Conservation (phyloP, 2,329 filamentous ascomycete species). For the Neofusicoccum laricinum region DNA sequence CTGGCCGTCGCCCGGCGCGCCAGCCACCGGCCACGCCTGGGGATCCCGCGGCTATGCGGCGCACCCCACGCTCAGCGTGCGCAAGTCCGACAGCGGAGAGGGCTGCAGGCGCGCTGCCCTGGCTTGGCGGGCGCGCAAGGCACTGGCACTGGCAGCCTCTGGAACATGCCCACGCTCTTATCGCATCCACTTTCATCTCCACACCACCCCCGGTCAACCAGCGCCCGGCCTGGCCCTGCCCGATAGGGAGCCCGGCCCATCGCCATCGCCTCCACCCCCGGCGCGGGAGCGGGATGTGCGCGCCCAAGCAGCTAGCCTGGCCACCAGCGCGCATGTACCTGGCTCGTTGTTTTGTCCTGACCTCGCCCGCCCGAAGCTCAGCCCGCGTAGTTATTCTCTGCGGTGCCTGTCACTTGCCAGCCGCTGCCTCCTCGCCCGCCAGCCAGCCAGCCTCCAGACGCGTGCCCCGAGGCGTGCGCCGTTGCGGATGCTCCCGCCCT, state of each 20-base stretch:
- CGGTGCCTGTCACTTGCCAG: not conserved
- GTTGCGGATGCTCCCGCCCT: constrained; percentile 10
- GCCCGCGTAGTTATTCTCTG: not conserved
- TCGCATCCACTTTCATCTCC: constrained; percentile 9
- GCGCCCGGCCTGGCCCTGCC: constrained; percentile 5
- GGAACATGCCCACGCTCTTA: constrained; percentile 11
- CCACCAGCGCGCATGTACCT: not conserved
- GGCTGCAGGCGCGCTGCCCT: not conserved
- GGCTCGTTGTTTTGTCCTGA: not conserved
- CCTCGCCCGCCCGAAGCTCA: not conserved
- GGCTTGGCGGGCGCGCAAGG: not conserved
- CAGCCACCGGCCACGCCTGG: not conserved
- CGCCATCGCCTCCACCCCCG: constrained; percentile 9
- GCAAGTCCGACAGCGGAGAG: constrained; percentile 2
- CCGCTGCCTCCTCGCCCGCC: not conserved
- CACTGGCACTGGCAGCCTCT: not conserved
- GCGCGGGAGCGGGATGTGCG: constrained; percentile 12
- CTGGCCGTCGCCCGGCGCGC: not conserved
- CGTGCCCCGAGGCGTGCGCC: not conserved
- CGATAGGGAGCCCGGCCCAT: constrained; percentile 6
- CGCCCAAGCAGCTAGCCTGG: not conserved
- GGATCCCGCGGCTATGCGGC: constrained; percentile 11
- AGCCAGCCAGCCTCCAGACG: not conserved
- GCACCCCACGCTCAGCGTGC: not conserved
- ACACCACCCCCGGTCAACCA: constrained; percentile 5